Percentiles rank a stretch among this genome's conserved stretches.
Evolutionary conservation across 2,329 filamentous ascomycete genomes (phyloP).

Genomic region (Madurella fahalii): DNA sequence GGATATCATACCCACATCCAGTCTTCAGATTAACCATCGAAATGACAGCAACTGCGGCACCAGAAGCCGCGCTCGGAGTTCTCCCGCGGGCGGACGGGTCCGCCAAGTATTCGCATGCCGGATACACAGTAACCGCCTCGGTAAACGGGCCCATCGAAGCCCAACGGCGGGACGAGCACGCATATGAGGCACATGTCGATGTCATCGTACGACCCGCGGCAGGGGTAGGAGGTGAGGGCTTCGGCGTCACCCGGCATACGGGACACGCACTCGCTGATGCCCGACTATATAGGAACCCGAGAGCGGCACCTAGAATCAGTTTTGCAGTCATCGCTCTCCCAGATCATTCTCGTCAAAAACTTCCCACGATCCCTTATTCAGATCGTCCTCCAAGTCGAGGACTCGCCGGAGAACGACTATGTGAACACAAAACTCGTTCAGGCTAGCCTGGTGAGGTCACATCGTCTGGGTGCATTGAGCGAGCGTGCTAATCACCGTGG

Average conservation of each 20-base stretch:
- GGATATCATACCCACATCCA: neutral
- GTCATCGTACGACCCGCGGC: constrained; percentile 83
- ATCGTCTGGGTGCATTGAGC: neutral
- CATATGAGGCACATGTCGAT: constrained; percentile 86
- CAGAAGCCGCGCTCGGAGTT: constrained; percentile 51
- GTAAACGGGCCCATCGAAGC: constrained; percentile 95
- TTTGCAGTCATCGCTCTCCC: constrained; percentile 66
- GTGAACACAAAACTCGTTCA: constrained; percentile 57
- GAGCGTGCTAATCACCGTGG: constrained; percentile 20
- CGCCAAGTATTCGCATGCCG: constrained; percentile 67
- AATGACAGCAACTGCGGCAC: constrained; percentile 47
- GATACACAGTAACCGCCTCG: constrained; percentile 77
- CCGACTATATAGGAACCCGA: constrained; percentile 52
- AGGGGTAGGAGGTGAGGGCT: constrained; percentile 68
- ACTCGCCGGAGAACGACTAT: constrained; percentile 64
- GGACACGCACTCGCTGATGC: constrained; percentile 21
- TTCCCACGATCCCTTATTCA: constrained; percentile 77
- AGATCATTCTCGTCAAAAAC: constrained; percentile 69
- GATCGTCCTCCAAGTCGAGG: constrained; percentile 72
- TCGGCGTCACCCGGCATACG: constrained; percentile 2
- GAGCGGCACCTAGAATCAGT: constrained; percentile 80
- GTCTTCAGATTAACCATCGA: constrained; percentile 4
- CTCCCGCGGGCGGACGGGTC: constrained; percentile 75
- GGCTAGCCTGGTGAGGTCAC: constrained; percentile 52
- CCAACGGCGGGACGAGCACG: constrained; percentile 79